A percentile compares a stretch with the other conserved stretches of the same genome.
These are phyloP conservation scores for Gnomoniopsis smithogilvyi DNA, from an alignment of 2,329 filamentous ascomycete genomes.

Conservation along the genomic window DNA sequence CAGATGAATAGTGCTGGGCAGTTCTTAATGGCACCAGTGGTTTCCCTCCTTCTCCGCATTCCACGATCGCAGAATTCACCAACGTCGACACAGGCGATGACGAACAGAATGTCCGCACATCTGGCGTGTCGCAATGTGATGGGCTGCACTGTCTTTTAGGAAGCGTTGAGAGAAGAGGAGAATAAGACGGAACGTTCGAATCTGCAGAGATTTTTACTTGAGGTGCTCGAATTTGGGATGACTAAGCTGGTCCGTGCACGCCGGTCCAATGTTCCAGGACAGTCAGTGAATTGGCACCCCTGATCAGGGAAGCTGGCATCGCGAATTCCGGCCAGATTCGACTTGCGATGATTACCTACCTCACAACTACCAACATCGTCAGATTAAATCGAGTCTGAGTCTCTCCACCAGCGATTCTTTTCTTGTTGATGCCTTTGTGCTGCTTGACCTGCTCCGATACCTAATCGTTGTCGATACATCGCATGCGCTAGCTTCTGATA, in stretches of 20 bases:
- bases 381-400: not conserved
- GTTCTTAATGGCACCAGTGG: slow-evolving; percentile 54
- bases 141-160: slow-evolving; percentile 85
- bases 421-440: not conserved
- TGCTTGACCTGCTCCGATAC: not conserved
- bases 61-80: slow-evolving; percentile 61
- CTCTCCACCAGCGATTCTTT: not conserved
- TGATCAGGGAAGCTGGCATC: slow-evolving; percentile 3
- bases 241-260: slow-evolving; percentile 8
- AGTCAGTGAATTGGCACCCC: not conserved
- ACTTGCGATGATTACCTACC: slow-evolving; percentile 1
- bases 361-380: not conserved
- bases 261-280: not conserved
- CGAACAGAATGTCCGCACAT: slow-evolving; percentile 65
- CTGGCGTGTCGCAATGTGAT: slow-evolving; percentile 57
- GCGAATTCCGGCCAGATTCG: slow-evolving; percentile 2
- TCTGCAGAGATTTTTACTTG: slow-evolving; percentile 18
- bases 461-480: not conserved
- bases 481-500: slow-evolving; percentile 9
- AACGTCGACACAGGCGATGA: slow-evolving; percentile 53
- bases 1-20: slow-evolving; percentile 46
- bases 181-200: slow-evolving; percentile 17
- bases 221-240: not conserved
- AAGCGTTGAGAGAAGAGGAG: slow-evolving; percentile 56
- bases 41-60: slow-evolving; percentile 48